phyloP scores from a whole-genome alignment of 2,329 filamentous ascomycete species.

The Fusarium goolgardi region DNA sequence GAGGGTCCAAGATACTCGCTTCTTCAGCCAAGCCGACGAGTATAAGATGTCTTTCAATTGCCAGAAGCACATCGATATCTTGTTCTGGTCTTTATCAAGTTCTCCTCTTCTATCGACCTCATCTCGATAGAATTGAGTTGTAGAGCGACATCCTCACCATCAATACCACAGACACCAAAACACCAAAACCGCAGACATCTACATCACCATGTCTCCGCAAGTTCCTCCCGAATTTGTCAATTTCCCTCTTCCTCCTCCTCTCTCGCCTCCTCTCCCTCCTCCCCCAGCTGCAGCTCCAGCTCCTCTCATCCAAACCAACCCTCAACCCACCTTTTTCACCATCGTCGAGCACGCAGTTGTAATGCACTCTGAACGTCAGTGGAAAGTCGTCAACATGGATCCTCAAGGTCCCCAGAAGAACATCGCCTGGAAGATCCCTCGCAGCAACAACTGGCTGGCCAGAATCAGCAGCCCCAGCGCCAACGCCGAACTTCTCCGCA shows the following conservation, averaged over 20 bases:
- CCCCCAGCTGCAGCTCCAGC: background rate
- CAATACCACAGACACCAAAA: background rate
- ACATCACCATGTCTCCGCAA: background rate
- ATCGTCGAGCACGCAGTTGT: background rate
- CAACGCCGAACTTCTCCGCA: background rate
- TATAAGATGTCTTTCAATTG: background rate
- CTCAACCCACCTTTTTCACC: background rate
- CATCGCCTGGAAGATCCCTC: background rate
- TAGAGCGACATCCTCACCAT: background rate
- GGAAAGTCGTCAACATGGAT: background rate
- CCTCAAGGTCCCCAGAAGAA: background rate
- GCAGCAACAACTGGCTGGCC: background rate
- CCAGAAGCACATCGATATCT: background rate
- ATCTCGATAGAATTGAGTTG: background rate
- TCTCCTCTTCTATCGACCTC: background rate
- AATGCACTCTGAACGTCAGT: background rate
- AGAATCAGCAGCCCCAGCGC: background rate
- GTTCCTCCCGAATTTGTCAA: background rate
- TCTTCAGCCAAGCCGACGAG: background rate
- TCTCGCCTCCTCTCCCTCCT: too few relatives aligned
- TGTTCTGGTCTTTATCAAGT: background rate
- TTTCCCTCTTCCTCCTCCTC: background rate
- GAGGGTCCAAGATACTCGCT: background rate
- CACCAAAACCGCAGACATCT: background rate
- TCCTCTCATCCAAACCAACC: background rate